Conservation (phyloP, 768 basidiomycete genomes). For the Podaxis rugospora region DNA sequence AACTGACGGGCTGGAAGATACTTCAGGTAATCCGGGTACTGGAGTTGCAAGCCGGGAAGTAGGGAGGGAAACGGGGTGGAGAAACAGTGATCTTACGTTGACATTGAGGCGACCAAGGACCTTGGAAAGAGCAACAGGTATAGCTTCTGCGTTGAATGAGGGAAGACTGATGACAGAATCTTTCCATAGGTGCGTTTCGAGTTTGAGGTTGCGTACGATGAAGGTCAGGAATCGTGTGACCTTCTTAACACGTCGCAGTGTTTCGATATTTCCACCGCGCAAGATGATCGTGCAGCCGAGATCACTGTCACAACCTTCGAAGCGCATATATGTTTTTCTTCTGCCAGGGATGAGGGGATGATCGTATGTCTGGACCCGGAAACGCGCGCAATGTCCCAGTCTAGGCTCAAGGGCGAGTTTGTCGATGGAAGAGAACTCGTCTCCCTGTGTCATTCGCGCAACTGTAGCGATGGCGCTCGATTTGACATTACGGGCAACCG, state of each 20-base stretch:
- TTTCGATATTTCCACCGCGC: slow-evolving; percentile 81
- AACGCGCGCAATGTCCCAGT: slow-evolving; percentile 82
- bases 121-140: slow-evolving; percentile 38
- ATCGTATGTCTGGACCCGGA: slow-evolving; percentile 90
- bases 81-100: slow-evolving; percentile 17
- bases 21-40: not conserved
- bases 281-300: slow-evolving; percentile 94
- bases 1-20: not conserved
- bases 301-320: slow-evolving; percentile 91
- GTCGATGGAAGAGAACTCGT: slow-evolving; percentile 94
- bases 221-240: slow-evolving; percentile 90
- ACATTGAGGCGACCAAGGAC: slow-evolving; percentile 22
- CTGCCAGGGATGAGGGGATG: slow-evolving; percentile 91
- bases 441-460: slow-evolving; percentile 92
- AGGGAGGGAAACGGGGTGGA: slow-evolving; percentile 13
- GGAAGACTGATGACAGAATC: slow-evolving; percentile 79
- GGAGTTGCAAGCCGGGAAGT: slow-evolving; percentile 5
- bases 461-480: slow-evolving; percentile 82
- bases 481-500: slow-evolving; percentile 88
- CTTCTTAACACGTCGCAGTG: slow-evolving; percentile 81
- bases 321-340: slow-evolving; percentile 96
- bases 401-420: slow-evolving; percentile 86
- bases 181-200: slow-evolving; percentile 94
- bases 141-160: slow-evolving; percentile 59
- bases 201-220: slow-evolving; percentile 88